Base-by-base conservation (phyloP, 257 asterid species). In the Jacaranda mimosifolia region DNA sequence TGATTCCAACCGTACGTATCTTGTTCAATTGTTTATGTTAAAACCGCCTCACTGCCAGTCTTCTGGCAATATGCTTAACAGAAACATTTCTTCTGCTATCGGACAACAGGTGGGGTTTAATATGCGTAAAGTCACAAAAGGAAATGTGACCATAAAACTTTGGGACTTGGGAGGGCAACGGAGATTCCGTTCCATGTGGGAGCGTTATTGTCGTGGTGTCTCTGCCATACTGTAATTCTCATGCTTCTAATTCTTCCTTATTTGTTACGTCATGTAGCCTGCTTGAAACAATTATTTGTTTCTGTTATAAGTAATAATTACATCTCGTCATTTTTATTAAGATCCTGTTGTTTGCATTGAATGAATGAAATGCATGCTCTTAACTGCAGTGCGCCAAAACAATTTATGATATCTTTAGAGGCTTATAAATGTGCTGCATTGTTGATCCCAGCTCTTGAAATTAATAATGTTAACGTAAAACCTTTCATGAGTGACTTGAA, bases 151-250 rank as follows among this genome's bases (percentile, higher is more conserved):
- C 38, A 92, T 94, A 78, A 94, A 94, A 77, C 92, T 94, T 40
- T 94, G 99, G 99, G 98, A 94, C 77, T 91, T 92, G 85, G 98
- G 99, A 79, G 99, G 99, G 70, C 99, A 94, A 82, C 81, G 93
- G 4, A 92, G 97, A 82, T 94, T 91, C 52, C 97, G 98, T 42
- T 72, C 97, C 52, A 94, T 92, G 99, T 94, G 99, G 99, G 99
- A 94, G 85, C 98, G 97, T 36, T 94, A 94, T 53, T 94, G 99
- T 70, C 95, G 99, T 13, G 98, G 99, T 62, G 99, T 91, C 90
- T 82, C 97, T 26, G 98, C 97, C 32, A 94, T 94, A 68, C 46
- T 92, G 99, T 94, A 92, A 89, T 26, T 26, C 32, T 26, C 32
- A 2, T 26, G 56, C 36, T 66, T 65, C 51, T 53, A 74, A 8